Evolutionary conservation across 805 yeast species (phyloP).

Genomic region (Kuraishia hungarica): DNA sequence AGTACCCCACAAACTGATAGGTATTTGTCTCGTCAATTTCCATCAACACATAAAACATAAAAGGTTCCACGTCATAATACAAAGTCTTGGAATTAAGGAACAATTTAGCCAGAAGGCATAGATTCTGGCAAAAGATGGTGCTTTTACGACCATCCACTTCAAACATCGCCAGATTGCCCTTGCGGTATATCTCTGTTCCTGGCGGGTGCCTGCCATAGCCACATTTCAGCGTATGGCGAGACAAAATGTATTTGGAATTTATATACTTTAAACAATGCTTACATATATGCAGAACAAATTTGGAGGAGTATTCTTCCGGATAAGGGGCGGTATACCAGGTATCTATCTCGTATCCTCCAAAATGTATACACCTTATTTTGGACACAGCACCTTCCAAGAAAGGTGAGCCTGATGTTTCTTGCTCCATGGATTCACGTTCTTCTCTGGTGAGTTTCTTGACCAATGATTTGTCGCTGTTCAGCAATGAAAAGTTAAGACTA

Average conservation of each 20-base stretch:
- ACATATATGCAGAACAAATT: slow-evolving; percentile 63
- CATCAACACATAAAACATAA: slow-evolving; percentile 78
- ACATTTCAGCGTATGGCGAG: slow-evolving; percentile 74
- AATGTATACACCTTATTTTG: slow-evolving; percentile 54
- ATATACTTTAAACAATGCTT: slow-evolving; percentile 78
- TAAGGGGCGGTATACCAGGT: slow-evolving; percentile 94
- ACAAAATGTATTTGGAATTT: slow-evolving; percentile 55
- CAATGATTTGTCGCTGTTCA: slow-evolving; percentile 24
- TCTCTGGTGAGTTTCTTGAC: slow-evolving; percentile 10
- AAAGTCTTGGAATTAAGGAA: slow-evolving; percentile 87
- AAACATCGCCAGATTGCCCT: slow-evolving; percentile 61
- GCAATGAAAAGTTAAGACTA: slow-evolving; percentile 29
- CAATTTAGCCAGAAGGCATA: slow-evolving; percentile 82
- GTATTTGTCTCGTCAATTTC: slow-evolving; percentile 43
- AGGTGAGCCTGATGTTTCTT: background rate
- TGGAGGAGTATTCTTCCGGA: slow-evolving; percentile 73
- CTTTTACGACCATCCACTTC: slow-evolving; percentile 90
- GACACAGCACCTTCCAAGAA: slow-evolving; percentile 15
- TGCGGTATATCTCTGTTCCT: slow-evolving; percentile 84
- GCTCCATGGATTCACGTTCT: background rate
- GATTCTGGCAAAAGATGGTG: slow-evolving; percentile 76
- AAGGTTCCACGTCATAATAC: slow-evolving; percentile 94
- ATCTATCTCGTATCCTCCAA: slow-evolving; percentile 66
- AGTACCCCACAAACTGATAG: slow-evolving; percentile 88
- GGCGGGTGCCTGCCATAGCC: slow-evolving; percentile 64